These are phyloP conservation scores for Petunia hybrid DNA, from an alignment of 305 asterid species.

Conservation along the genomic window DNA sequence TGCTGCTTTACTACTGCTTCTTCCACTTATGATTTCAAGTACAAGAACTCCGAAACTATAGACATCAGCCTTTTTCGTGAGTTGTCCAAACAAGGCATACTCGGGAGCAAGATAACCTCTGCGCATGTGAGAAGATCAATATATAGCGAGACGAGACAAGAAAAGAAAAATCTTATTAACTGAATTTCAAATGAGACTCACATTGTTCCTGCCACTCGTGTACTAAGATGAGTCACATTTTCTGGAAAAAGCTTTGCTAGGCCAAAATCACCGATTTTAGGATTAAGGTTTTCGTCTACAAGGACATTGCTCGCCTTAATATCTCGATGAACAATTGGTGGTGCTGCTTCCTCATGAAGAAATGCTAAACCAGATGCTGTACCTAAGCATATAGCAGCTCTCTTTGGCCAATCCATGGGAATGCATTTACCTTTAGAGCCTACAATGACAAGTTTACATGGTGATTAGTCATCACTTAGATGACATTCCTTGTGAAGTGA, in stretches of 20 bases:
- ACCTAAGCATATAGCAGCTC: slow-evolving; percentile 29
- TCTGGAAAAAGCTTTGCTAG: slow-evolving; percentile 46
- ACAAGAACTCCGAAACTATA: slow-evolving; percentile 46
- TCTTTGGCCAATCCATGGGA: slow-evolving; percentile 68
- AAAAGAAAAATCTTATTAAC: neutral
- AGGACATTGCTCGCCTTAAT: slow-evolving; percentile 44
- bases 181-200: slow-evolving; percentile 28
- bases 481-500: neutral
- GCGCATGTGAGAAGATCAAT: neutral
- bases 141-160: neutral
- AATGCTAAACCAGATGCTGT: slow-evolving; percentile 35
- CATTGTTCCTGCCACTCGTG: slow-evolving; percentile 48
- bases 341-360: slow-evolving; percentile 35
- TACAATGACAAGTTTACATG: slow-evolving; percentile 38
- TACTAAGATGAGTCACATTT: slow-evolving; percentile 40
- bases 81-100: slow-evolving; percentile 42
- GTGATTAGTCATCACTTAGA: neutral
- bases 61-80: slow-evolving; percentile 43
- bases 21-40: slow-evolving; percentile 42
- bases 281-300: slow-evolving; percentile 43
- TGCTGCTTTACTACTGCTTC: slow-evolving; percentile 72
- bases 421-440: slow-evolving; percentile 55
- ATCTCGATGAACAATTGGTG: slow-evolving; percentile 42
- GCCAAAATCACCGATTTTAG: slow-evolving; percentile 47
- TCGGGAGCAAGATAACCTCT: slow-evolving; percentile 49